These are phyloP conservation scores for Pichia sp. DNA, from an alignment of 1,139 yeast species.

Conservation along the genomic window DNA sequence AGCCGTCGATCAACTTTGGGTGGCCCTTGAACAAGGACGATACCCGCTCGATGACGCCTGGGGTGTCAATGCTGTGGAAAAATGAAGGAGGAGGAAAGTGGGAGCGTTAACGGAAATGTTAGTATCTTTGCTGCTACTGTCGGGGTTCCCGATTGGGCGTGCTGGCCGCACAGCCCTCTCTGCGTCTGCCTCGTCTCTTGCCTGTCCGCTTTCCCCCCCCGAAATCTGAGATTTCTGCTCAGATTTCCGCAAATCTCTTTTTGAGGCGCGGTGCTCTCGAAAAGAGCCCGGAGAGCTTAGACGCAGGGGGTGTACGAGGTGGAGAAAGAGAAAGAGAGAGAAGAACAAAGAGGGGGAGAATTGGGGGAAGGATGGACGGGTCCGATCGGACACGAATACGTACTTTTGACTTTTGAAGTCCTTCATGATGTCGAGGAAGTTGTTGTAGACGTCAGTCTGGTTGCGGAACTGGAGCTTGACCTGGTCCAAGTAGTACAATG, in stretches of 20 bases:
- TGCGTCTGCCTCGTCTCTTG: not conserved
- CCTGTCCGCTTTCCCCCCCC: no score
- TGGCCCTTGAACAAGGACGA: constrained; percentile 88
- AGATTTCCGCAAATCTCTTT: no score
- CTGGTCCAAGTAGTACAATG: constrained; percentile 89
- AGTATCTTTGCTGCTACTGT: no score
- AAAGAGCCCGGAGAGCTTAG: not conserved
- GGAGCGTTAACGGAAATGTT: constrained; percentile 16
- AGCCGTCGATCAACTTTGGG: constrained; percentile 90
- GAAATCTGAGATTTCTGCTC: not conserved
- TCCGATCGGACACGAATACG: constrained; percentile 26
- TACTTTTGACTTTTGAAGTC: constrained; percentile 90
- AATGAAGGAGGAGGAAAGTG: constrained; percentile 3
- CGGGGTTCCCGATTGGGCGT: no score
- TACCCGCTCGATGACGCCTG: constrained; percentile 95
- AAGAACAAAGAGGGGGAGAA: not conserved
- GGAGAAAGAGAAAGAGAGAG: not conserved
- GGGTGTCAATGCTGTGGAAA: constrained; percentile 74
- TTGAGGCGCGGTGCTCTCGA: not conserved
- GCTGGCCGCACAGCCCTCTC: not conserved
- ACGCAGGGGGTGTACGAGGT: not conserved
- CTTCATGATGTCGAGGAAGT: constrained; percentile 95
- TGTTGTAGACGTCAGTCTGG: constrained; percentile 94
- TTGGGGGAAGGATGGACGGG: not conserved
- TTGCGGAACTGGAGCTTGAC: constrained; percentile 88